Evolutionary conservation across 2,329 filamentous ascomycete species (phyloP).

Genomic region (Clarireedia homoeocarpa): DNA sequence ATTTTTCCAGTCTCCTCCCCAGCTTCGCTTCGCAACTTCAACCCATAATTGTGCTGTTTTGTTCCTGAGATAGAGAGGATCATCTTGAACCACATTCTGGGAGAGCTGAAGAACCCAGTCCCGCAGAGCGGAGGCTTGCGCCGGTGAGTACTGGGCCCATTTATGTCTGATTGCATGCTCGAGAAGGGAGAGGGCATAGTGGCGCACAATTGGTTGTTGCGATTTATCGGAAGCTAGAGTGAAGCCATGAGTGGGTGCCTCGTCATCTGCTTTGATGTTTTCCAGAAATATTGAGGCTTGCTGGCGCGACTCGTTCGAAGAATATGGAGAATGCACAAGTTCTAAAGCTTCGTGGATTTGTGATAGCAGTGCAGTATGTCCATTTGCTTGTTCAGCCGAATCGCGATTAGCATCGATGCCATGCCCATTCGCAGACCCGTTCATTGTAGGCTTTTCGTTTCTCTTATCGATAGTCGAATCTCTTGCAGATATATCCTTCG

Average conservation of each 20-base stretch:
- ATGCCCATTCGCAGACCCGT: slow-evolving; percentile 21
- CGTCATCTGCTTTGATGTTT: slow-evolving; percentile 66
- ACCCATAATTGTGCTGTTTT: slow-evolving; percentile 94
- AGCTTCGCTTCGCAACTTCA: slow-evolving; percentile 85
- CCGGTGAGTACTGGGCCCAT: slow-evolving; percentile 64
- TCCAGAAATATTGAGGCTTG: slow-evolving; percentile 84
- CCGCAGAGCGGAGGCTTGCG: slow-evolving; percentile 61
- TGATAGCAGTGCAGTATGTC: slow-evolving; percentile 42
- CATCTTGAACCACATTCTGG: slow-evolving; percentile 58
- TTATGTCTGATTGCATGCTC: slow-evolving; percentile 83
- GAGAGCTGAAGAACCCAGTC: slow-evolving; percentile 75
- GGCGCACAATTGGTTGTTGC: slow-evolving; percentile 75
- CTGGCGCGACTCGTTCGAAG: slow-evolving; percentile 71
- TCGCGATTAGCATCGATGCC: slow-evolving; percentile 10
- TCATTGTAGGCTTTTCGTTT: slow-evolving; percentile 18
- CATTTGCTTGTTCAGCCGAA: slow-evolving; percentile 28
- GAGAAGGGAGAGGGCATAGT: slow-evolving; percentile 87
- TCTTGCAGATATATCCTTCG: not conserved
- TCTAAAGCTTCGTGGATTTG: slow-evolving; percentile 79
- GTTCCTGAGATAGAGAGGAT: slow-evolving; percentile 80
- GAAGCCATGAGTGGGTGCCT: slow-evolving; percentile 81
- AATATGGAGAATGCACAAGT: slow-evolving; percentile 75
- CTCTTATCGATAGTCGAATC: not conserved
- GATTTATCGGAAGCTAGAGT: slow-evolving; percentile 66
- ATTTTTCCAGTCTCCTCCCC: slow-evolving; percentile 88